Evolutionary conservation across 805 yeast species (phyloP).

Genomic region (Candida caryicola): DNA sequence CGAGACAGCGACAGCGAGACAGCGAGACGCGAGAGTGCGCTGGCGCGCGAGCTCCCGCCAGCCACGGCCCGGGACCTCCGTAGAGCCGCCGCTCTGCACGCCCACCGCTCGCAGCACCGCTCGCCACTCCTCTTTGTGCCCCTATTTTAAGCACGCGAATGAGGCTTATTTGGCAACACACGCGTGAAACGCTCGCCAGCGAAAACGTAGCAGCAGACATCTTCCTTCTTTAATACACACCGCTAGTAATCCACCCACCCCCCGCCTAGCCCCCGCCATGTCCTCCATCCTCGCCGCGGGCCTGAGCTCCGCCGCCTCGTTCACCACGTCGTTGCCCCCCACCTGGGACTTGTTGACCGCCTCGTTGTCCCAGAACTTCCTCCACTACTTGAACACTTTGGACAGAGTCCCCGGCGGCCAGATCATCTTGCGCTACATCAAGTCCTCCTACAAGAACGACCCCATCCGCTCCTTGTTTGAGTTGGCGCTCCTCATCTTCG

Average conservation of each 20-base stretch:
- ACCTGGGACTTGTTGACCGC: conserved; percentile 35
- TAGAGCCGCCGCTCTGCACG: too few species aligned
- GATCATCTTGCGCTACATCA: conserved; percentile 65
- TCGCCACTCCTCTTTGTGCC: too few species aligned
- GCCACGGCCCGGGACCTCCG: too few species aligned
- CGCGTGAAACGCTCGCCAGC: too few species aligned
- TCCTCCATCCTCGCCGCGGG: not conserved
- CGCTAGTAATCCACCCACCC: too few species aligned
- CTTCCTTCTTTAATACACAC: too few species aligned
- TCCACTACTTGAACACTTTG: conserved; percentile 33
- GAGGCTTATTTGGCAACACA: not conserved
- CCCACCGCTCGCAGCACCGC: too few species aligned
- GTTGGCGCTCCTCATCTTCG: conserved; percentile 70
- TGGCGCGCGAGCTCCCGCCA: too few species aligned
- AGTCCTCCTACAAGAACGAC: conserved; percentile 86
- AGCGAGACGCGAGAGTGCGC: too few species aligned
- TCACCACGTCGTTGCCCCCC: conserved; percentile 33
- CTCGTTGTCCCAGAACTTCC: conserved; percentile 32
- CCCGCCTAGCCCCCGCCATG: not conserved
- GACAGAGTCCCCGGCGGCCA: conserved; percentile 55
- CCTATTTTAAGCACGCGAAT: too few species aligned
- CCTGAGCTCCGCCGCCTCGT: conserved; percentile 25
- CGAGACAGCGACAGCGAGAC: too few species aligned
- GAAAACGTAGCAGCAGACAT: too few species aligned
- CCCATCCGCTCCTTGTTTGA: conserved; percentile 89